Percentiles rank a stretch among this genome's conserved stretches.
phyloP scores from a whole-genome alignment of 225 moss, liverwort and hornwort species.

The Takakia lepidozioides region DNA sequence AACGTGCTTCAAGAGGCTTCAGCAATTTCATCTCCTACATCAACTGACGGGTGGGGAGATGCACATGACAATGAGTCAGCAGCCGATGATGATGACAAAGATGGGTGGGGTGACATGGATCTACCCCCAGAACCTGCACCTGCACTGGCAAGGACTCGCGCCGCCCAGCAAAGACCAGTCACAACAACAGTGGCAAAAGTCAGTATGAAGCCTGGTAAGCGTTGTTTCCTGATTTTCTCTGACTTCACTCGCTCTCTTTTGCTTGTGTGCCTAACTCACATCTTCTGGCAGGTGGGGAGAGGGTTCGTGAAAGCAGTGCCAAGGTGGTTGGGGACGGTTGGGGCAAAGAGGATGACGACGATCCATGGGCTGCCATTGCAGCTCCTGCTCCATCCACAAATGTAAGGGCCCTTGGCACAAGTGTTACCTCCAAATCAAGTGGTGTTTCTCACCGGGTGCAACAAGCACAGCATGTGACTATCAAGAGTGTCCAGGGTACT shows the following conservation, averaged over 20 bases:
- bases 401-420: conserved; percentile 60
- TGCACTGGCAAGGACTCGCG: conserved; percentile 68
- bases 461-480: conserved; percentile 73
- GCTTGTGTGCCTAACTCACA: conserved; percentile 5
- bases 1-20: conserved; percentile 29
- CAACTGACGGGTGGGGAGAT: conserved; percentile 88
- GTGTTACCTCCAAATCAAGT: conserved; percentile 19
- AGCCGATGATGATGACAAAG: conserved; percentile 56
- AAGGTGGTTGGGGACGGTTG: conserved; percentile 23
- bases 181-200: conserved; percentile 37
- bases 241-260: not conserved
- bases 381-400: conserved; percentile 74
- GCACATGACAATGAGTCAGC: conserved; percentile 44
- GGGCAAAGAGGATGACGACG: conserved; percentile 54
- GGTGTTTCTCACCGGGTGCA: conserved; percentile 44
- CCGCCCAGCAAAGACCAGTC: conserved; percentile 84
- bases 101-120: conserved; percentile 89
- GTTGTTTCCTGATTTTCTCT: conserved; percentile 7
- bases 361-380: conserved; percentile 96
- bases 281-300: conserved; percentile 43
- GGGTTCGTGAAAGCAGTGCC: conserved; percentile 2
- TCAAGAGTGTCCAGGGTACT: conserved; percentile 39
- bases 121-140: conserved; percentile 59
- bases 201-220: conserved; percentile 52
- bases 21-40: conserved; percentile 56